These are phyloP conservation scores for Fonsecaea pedrosoi DNA, from an alignment of 2,329 filamentous ascomycete genomes.

Conservation along the genomic window DNA sequence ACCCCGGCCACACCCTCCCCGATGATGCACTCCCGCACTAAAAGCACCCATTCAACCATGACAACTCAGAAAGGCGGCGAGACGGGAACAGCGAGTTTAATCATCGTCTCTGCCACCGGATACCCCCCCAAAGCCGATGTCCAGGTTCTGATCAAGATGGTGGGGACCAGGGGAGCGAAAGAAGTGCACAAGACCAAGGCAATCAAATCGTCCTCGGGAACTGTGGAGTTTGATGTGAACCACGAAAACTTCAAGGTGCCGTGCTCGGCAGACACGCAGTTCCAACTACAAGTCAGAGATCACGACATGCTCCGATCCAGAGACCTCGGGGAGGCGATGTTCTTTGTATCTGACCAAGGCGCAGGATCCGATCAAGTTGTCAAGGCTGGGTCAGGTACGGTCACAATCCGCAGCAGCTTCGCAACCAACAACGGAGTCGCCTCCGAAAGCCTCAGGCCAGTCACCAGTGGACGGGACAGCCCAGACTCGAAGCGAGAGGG, in stretches of 20 bases:
- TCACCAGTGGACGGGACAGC: constrained; percentile 43
- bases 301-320: constrained; percentile 85
- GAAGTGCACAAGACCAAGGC: constrained; percentile 91
- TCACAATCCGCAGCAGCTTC: constrained; percentile 78
- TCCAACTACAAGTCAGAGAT: constrained; percentile 84
- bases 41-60: constrained; percentile 58
- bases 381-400: constrained; percentile 72
- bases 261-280: constrained; percentile 82
- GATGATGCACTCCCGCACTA: constrained; percentile 52
- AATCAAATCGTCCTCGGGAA: constrained; percentile 71
- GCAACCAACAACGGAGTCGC: constrained; percentile 55
- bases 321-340: constrained; percentile 83
- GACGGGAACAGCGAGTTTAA: constrained; percentile 78
- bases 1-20: constrained; percentile 29
- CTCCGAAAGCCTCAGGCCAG: constrained; percentile 35
- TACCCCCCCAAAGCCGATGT: constrained; percentile 79
- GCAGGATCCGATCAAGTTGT: constrained; percentile 74
- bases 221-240: constrained; percentile 69
- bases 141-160: constrained; percentile 74
- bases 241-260: constrained; percentile 76
- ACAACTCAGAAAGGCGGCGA: constrained; percentile 64
- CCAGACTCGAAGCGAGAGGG: constrained; percentile 52
- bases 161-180: constrained; percentile 71
- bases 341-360: constrained; percentile 85
- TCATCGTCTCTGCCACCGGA: constrained; percentile 76